phyloP scores from a whole-genome alignment of 2,329 filamentous ascomycete genomes.

The Claviceps spartinae region DNA sequence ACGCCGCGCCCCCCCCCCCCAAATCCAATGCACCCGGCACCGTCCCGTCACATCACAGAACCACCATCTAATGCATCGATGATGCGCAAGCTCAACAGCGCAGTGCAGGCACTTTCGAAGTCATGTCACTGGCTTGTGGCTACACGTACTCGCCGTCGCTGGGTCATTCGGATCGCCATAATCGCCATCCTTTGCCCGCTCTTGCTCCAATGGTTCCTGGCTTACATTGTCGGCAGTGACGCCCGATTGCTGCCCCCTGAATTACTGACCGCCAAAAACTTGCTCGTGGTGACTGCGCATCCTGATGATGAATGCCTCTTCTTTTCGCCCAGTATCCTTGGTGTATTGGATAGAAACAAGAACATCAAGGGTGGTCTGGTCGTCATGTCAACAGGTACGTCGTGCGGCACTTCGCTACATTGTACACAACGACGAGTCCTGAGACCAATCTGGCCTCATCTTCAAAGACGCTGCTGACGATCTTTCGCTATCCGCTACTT shows the following conservation, averaged over 20 bases:
- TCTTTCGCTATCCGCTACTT: background rate
- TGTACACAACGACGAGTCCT: too few species aligned
- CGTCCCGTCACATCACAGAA: background rate
- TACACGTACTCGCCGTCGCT: constrained; percentile 10
- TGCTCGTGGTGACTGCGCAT: constrained; percentile 25
- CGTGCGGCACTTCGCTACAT: background rate
- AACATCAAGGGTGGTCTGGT: constrained; percentile 13
- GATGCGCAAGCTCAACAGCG: constrained; percentile 4
- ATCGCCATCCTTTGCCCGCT: constrained; percentile 13
- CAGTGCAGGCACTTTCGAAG: constrained; percentile 4
- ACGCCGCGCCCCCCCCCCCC: too few species aligned
- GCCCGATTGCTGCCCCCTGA: constrained; percentile 22
- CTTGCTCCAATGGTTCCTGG: constrained; percentile 22
- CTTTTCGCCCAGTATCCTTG: constrained; percentile 19
- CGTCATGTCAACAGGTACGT: constrained; percentile 19
- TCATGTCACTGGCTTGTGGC: constrained; percentile 9
- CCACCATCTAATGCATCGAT: background rate
- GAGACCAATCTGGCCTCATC: background rate
- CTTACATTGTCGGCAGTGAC: constrained; percentile 22
- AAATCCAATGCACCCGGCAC: background rate
- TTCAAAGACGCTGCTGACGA: background rate
- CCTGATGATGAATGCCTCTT: constrained; percentile 26
- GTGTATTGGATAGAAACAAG: constrained; percentile 17
- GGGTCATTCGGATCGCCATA: constrained; percentile 8
- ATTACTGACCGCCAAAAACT: constrained; percentile 19